These are phyloP conservation scores for Ormosia semicastrata DNA, from an alignment of 306 rosid species.

Conservation along the genomic window DNA sequence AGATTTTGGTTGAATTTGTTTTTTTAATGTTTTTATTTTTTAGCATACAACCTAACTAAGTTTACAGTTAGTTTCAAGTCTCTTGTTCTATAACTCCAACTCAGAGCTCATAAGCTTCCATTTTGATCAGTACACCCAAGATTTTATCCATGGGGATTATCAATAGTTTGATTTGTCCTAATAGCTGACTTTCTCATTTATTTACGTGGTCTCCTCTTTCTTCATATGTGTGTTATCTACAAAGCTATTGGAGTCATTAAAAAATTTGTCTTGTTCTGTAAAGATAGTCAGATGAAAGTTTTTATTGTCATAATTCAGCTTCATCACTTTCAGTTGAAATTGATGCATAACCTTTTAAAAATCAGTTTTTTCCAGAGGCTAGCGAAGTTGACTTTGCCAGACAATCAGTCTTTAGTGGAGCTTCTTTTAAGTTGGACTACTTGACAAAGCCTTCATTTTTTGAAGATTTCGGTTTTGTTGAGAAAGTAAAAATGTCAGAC, in stretches of 20 bases:
- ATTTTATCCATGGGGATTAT: background rate
- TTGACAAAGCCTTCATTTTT: conserved; percentile 95
- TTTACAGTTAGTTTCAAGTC: conserved; percentile 8
- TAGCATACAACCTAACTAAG: background rate
- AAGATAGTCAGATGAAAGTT: background rate
- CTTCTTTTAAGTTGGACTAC: conserved; percentile 84
- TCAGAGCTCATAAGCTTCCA: background rate
- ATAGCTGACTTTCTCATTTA: conserved; percentile 1
- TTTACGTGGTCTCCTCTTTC: background rate
- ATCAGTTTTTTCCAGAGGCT: conserved; percentile 98
- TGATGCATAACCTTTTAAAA: conserved; percentile 38
- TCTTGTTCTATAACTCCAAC: background rate
- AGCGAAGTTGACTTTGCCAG: conserved; percentile 89
- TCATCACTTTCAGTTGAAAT: conserved; percentile 25
- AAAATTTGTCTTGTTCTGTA: conserved; percentile 21
- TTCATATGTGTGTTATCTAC: background rate
- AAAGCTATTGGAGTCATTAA: background rate
- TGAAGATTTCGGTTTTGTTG: conserved; percentile 83
- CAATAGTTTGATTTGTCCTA: conserved; percentile 15
- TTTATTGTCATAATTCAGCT: conserved; percentile 16
- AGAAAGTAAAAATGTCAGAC: conserved; percentile 89
- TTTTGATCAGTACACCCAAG: background rate
- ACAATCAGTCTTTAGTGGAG: conserved; percentile 73
- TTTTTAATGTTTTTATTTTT: background rate
- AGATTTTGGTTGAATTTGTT: background rate